Evolutionary conservation across 1,284 basidiomycete genomes (phyloP).

Genomic region (Tilletiopsis washingtonensis): DNA sequence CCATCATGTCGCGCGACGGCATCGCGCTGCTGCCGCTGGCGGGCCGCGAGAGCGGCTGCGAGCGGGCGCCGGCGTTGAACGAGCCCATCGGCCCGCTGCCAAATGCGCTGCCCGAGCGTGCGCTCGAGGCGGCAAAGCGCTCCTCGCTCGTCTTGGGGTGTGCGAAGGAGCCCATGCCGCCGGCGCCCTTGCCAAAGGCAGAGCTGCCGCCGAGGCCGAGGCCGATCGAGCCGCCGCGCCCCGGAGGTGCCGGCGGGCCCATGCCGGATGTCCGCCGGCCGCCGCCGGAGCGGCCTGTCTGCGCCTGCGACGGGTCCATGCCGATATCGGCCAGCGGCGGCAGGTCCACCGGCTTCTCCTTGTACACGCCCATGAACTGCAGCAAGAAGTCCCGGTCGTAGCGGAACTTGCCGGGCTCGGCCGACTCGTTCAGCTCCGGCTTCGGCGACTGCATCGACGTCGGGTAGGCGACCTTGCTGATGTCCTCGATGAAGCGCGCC

Average conservation of each 20-base stretch:
- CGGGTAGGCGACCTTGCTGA: constrained; percentile 73
- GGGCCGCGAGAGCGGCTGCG: constrained; percentile 39
- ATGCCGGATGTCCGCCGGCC: constrained; percentile 32
- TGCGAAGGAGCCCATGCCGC: constrained; percentile 28
- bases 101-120: constrained; percentile 25
- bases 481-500: constrained; percentile 67
- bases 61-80: constrained; percentile 38
- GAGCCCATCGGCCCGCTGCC: constrained; percentile 37
- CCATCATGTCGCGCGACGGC: constrained; percentile 46
- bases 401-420: constrained; percentile 79
- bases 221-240: constrained; percentile 21
- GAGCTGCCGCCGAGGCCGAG: constrained; percentile 35
- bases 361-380: constrained; percentile 93
- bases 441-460: constrained; percentile 73
- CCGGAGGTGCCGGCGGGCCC: constrained; percentile 31
- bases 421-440: constrained; percentile 73
- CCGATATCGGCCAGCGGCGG: constrained; percentile 86
- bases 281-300: constrained; percentile 17
- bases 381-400: constrained; percentile 96
- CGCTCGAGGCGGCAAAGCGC: constrained; percentile 38
- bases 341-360: constrained; percentile 83
- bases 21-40: constrained; percentile 43
- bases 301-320: constrained; percentile 48
- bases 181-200: constrained; percentile 23
- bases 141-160: constrained; percentile 46